Conservation (phyloP, 1,284 basidiomycete species). For the Inonotus hispidus region DNA sequence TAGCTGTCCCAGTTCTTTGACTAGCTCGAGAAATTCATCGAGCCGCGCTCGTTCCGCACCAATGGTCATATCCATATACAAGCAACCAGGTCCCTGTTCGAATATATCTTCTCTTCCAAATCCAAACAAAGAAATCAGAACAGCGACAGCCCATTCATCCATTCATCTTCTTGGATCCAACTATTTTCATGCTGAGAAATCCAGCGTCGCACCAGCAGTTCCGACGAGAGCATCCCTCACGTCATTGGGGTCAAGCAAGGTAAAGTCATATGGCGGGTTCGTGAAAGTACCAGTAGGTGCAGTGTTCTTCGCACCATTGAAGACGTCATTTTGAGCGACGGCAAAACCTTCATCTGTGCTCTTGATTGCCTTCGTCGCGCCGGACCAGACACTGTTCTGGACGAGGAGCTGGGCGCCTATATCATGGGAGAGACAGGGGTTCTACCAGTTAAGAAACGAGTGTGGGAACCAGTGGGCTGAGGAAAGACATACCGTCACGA, state of each 20-base stretch:
- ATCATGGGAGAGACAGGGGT: neutral
- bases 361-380: constrained; percentile 35
- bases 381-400: constrained; percentile 42
- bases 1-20: no score
- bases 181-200: constrained; percentile 25
- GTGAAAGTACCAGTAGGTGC: constrained; percentile 35
- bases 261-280: constrained; percentile 34
- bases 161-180: neutral
- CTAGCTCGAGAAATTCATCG: no score
- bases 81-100: no score
- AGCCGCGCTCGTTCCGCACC: no score
- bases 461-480: neutral
- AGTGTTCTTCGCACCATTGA: constrained; percentile 25
- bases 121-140: no score
- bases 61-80: no score
- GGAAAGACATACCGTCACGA: constrained; percentile 33
- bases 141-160: no score
- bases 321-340: constrained; percentile 30
- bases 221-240: constrained; percentile 30
- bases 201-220: constrained; percentile 35
- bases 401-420: constrained; percentile 41
- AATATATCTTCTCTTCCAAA: no score
- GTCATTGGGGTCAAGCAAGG: constrained; percentile 26
- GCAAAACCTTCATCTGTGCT: constrained; percentile 40
- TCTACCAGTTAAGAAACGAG: neutral